Percentiles rank a stretch among this genome's conserved stretches.
Evolutionary conservation across 345 rosid species (phyloP).

Genomic region (Garcia nutans): DNA sequence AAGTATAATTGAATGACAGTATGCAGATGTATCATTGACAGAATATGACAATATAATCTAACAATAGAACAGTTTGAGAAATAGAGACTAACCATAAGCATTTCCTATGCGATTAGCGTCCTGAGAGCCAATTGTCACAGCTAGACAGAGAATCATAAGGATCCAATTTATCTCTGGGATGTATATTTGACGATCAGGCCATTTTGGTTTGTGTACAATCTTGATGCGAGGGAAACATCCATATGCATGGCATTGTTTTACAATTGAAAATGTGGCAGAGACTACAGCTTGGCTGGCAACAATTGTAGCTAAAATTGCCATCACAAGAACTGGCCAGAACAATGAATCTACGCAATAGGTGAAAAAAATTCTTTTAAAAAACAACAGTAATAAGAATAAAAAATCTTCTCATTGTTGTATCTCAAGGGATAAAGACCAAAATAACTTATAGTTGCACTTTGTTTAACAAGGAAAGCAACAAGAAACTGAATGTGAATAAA

Average conservation of each 20-base stretch:
- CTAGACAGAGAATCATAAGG: constrained; percentile 78
- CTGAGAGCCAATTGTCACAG: constrained; percentile 58
- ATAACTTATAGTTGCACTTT: background rate
- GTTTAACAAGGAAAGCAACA: constrained; percentile 1
- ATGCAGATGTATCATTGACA: background rate
- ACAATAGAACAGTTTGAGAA: background rate
- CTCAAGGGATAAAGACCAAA: constrained; percentile 9
- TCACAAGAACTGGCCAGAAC: constrained; percentile 73
- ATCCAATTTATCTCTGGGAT: constrained; percentile 98
- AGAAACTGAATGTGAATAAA: constrained; percentile 8
- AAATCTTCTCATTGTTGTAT: background rate
- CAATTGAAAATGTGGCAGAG: constrained; percentile 69
- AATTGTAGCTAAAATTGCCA: constrained; percentile 75
- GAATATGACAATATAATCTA: background rate
- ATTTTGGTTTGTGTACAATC: constrained; percentile 79
- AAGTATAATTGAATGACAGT: background rate
- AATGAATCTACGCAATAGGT: constrained; percentile 47
- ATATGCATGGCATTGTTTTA: constrained; percentile 76
- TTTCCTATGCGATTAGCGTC: constrained; percentile 64
- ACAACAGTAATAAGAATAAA: background rate
- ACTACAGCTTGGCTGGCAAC: constrained; percentile 86
- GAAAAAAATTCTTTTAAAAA: constrained; percentile 17
- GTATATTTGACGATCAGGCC: constrained; percentile 78
- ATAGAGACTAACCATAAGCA: constrained; percentile 65
- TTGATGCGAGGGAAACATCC: constrained; percentile 97